A percentile compares a stretch with the other conserved stretches of the same genome.
phyloP scores from a whole-genome alignment of 1,284 basidiomycete genomes.

The Thelephora terrestris region DNA sequence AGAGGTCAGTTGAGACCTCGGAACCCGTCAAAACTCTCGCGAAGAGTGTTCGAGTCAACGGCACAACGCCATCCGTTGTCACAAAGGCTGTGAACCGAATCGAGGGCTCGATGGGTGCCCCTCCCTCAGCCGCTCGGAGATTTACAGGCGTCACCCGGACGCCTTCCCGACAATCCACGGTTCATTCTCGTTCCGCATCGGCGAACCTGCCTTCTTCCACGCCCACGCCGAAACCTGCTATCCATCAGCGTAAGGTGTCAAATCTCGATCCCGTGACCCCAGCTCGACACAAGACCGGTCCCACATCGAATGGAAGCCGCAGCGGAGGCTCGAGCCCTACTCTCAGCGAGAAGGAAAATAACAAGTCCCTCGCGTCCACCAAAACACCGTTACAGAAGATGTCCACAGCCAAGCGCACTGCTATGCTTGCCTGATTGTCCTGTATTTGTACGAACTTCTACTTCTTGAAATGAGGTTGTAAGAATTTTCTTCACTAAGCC shows the following conservation, averaged over 20 bases:
- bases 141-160: conserved; percentile 14
- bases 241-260: neutral
- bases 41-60: conserved; percentile 40
- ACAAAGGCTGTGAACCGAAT: conserved; percentile 10
- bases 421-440: too few relatives aligned
- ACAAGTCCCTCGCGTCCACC: too few relatives aligned
- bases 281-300: too few relatives aligned
- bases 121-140: conserved; percentile 25
- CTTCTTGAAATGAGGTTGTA: too few relatives aligned
- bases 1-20: conserved; percentile 19
- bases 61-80: conserved; percentile 15
- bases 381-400: too few relatives aligned
- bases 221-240: neutral
- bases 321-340: too few relatives aligned
- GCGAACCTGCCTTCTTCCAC: neutral
- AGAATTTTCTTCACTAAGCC: too few relatives aligned
- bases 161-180: conserved; percentile 23
- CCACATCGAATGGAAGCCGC: too few relatives aligned
- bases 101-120: conserved; percentile 40
- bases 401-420: too few relatives aligned
- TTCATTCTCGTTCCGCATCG: neutral
- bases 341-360: too few relatives aligned
- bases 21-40: conserved; percentile 26
- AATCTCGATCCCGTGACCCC: too few relatives aligned
- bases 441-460: too few relatives aligned